Conservation (phyloP, 345 rosid genomes). For the Ricinus communis region DNA sequence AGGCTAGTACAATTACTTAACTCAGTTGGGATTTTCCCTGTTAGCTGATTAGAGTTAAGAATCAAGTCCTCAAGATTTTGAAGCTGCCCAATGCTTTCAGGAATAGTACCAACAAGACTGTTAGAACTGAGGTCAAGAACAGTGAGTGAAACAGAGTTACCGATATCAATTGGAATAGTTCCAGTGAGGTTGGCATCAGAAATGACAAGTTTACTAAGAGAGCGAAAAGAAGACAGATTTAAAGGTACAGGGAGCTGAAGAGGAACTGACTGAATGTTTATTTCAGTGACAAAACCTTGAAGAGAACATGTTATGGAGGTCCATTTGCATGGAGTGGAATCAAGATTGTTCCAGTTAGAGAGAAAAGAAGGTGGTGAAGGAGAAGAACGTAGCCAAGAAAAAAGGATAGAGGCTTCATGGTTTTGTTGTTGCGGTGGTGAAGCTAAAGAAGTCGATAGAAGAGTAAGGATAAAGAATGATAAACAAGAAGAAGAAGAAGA, state of each 20-base stretch:
- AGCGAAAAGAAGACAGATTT: conserved; percentile 55
- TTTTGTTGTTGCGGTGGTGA: conserved; percentile 37
- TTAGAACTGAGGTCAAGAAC: conserved; percentile 64
- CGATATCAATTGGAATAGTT: conserved; percentile 54
- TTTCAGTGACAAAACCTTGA: conserved; percentile 63
- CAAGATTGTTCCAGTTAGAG: conserved; percentile 62
- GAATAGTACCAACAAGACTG: conserved; percentile 60
- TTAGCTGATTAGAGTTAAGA: conserved; percentile 72
- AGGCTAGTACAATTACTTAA: conserved; percentile 49
- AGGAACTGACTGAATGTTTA: conserved; percentile 55
- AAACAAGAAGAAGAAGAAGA: conserved; percentile 27
- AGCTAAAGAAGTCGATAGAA: conserved; percentile 17
- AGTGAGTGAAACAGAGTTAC: conserved; percentile 42
- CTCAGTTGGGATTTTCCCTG: conserved; percentile 77
- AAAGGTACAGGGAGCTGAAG: conserved; percentile 55
- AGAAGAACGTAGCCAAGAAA: conserved; percentile 70
- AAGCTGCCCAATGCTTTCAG: conserved; percentile 57
- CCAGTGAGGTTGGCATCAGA: conserved; percentile 77
- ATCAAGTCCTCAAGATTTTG: conserved; percentile 51
- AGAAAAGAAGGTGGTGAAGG: conserved; percentile 38
- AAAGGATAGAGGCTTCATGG: conserved; percentile 56
- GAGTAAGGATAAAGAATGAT: conserved; percentile 28
- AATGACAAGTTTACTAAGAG: conserved; percentile 52
- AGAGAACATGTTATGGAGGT: conserved; percentile 68
- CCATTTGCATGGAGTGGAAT: conserved; percentile 78